Conservation (phyloP, 768 basidiomycete species). For the Tricholoma saponaceum region DNA sequence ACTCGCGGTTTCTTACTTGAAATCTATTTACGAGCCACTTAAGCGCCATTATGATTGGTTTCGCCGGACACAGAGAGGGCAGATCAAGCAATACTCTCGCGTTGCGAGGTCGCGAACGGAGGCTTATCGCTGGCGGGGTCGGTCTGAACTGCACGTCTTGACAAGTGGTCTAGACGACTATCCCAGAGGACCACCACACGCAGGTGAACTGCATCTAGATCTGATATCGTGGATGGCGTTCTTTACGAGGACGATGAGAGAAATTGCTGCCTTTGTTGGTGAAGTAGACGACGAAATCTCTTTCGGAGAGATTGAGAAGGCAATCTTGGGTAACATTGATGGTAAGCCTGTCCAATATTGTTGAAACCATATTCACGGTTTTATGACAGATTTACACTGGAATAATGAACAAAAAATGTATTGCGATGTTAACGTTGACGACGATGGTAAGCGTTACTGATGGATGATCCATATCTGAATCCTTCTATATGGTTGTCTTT, state of each 20-base stretch:
- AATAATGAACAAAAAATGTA: slow-evolving; percentile 87
- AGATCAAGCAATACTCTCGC: slow-evolving; percentile 87
- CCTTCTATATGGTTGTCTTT: not conserved
- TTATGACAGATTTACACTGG: slow-evolving; percentile 81
- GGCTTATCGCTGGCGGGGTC: slow-evolving; percentile 92
- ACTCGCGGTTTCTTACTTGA: slow-evolving; percentile 64
- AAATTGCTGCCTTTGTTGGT: slow-evolving; percentile 82
- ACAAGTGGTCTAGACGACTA: slow-evolving; percentile 98
- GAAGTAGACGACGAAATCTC: slow-evolving; percentile 80
- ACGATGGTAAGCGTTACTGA: slow-evolving; percentile 57
- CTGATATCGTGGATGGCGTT: slow-evolving; percentile 96
- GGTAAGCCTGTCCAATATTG: slow-evolving; percentile 39
- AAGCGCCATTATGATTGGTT: slow-evolving; percentile 97
- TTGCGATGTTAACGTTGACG: slow-evolving; percentile 82
- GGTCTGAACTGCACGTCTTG: slow-evolving; percentile 80
- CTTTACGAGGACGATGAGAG: slow-evolving; percentile 91
- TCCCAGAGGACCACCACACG: slow-evolving; percentile 83
- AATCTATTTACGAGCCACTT: slow-evolving; percentile 76
- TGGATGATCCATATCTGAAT: not conserved
- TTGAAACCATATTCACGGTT: not conserved
- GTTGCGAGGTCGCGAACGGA: slow-evolving; percentile 83
- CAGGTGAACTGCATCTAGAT: slow-evolving; percentile 91
- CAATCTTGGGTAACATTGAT: slow-evolving; percentile 80
- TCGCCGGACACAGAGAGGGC: slow-evolving; percentile 88
- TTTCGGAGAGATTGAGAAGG: slow-evolving; percentile 73